These are phyloP conservation scores for Colletotrichum viniferum DNA, from an alignment of 2,329 filamentous ascomycete genomes.

Conservation along the genomic window DNA sequence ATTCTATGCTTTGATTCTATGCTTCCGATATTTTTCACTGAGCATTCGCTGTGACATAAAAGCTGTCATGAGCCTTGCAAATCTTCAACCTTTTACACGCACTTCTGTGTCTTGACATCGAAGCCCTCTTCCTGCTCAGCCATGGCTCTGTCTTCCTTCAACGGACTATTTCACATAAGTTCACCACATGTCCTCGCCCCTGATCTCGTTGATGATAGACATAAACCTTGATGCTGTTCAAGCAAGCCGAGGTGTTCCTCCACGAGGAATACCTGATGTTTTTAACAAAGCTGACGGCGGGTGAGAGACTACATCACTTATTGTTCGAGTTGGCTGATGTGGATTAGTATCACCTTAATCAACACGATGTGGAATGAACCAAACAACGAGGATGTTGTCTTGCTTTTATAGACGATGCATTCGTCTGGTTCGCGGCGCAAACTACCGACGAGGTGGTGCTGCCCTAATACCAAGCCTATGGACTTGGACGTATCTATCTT, in stretches of 20 bases:
- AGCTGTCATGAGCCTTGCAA: neutral
- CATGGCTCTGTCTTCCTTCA: neutral
- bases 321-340: neutral
- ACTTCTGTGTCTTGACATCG: neutral
- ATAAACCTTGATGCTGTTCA: neutral
- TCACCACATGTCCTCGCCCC: neutral
- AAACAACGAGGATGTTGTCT: neutral
- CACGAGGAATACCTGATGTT: neutral
- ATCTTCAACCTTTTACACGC: neutral
- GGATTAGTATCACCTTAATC: neutral
- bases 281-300: neutral
- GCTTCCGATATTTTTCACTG: neutral
- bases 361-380: neutral
- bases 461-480: neutral
- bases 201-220: neutral
- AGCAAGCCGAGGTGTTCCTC: neutral
- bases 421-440: neutral
- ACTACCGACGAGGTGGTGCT: neutral
- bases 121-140: neutral
- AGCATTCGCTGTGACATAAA: neutral
- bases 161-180: neutral
- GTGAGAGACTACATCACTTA: neutral
- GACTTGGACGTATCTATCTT: neutral
- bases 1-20: neutral
- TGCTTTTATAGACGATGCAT: neutral